Evolutionary conservation across 2,329 filamentous ascomycete species (phyloP), one percentile per base, ranked within the genome.

Genomic region (Fusarium sp.): DNA sequence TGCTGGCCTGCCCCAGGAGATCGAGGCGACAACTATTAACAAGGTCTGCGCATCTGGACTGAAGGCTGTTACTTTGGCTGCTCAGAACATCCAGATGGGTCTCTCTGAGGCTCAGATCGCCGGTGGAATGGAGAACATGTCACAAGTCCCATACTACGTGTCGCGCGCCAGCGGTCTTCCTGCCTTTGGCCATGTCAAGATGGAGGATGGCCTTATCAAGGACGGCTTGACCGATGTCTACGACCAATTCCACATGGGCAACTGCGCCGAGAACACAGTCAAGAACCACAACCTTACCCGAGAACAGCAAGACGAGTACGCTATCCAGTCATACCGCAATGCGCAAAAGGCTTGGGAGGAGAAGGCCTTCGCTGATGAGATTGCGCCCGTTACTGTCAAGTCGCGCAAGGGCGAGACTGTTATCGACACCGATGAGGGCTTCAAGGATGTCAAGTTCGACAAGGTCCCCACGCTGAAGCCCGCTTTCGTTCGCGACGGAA

Each of bases 91-190:
- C 75, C 93, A 98, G 81, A 88, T 99, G 14, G 95, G 96, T 8
- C 87, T 97, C 12, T 89, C 94, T 18, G 93, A 97, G 76, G 95
- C 92, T 1, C 92, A 97, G 79, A 87, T 98, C 10, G 96, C 96
- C 2, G 96, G 96, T 68, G 96, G 96, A 57, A 98, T 99, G 92
- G 96, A 99, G 84, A 98, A 93, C 82, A 99, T 99, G 96, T 93
- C 93, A 8, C 88, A 92, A 42, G 94, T 97, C 7, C 96, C 96
- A 5, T 97, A 97, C 82, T 98, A 98, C 79, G 83, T 97, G 30
- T 90, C 92, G 10, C 90, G 96, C 32, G 89, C 94, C n/a, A 93
- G 90, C 76, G 89, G 92, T 68, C 86, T 96, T 73, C 93, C 95
- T 2, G 85, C 94, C 0, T 98, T 98, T 77, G 96, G 96, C 34